Evolutionary conservation across 2,329 filamentous ascomycete species (phyloP).

Genomic region (Fusarium bactridioides): DNA sequence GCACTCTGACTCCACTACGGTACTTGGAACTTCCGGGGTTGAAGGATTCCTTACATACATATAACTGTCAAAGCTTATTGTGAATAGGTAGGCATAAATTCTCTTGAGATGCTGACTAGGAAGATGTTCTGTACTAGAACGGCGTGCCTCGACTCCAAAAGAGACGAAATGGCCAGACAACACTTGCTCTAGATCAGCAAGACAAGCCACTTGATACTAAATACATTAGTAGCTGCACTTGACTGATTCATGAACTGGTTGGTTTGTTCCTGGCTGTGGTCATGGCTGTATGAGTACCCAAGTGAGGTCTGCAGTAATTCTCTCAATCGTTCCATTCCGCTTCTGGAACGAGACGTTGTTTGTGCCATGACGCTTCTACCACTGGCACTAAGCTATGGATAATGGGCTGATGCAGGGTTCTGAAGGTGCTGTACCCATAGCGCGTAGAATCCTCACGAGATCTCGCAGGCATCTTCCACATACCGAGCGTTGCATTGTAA

Average conservation of each 20-base stretch:
- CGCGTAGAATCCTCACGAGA: constrained; percentile 9
- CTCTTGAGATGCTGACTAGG: too few relatives aligned
- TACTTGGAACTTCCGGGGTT: not conserved
- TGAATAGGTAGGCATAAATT: not conserved
- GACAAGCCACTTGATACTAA: constrained; percentile 2
- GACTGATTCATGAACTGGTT: not conserved
- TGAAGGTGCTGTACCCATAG: constrained; percentile 14
- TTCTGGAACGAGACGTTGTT: constrained; percentile 34
- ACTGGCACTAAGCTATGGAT: constrained; percentile 17
- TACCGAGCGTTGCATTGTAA: constrained; percentile 4
- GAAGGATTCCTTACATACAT: not conserved
- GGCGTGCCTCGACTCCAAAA: constrained; percentile 12
- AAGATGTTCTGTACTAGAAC: not conserved
- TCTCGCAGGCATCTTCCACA: not conserved
- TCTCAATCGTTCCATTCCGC: constrained; percentile 36
- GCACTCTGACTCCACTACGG: not conserved
- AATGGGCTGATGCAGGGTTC: constrained; percentile 39
- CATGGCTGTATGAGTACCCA: not conserved
- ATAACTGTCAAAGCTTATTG: not conserved
- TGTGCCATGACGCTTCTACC: constrained; percentile 23
- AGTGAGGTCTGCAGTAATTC: not conserved
- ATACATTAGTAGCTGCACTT: constrained; percentile 3
- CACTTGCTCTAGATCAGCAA: not conserved
- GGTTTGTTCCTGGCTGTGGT: not conserved
- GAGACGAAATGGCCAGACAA: constrained; percentile 23